Evolutionary conservation across 2,329 filamentous ascomycete species (phyloP).

Genomic region (Cercospora sp.): DNA sequence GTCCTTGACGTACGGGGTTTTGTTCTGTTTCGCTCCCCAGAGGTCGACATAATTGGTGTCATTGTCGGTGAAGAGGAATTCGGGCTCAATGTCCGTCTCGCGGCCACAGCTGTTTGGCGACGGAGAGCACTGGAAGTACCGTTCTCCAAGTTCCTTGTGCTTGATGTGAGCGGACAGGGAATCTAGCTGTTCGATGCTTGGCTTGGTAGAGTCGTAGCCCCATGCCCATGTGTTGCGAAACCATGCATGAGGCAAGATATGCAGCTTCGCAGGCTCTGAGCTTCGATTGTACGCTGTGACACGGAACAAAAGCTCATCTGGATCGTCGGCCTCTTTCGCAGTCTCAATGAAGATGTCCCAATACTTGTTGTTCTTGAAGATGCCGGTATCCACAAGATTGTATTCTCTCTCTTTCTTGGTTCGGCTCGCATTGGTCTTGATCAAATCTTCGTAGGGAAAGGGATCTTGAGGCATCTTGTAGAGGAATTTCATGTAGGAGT

Average conservation of each 20-base stretch:
- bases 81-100: conserved; percentile 79
- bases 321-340: conserved; percentile 88
- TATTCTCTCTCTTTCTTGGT: conserved; percentile 80
- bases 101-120: conserved; percentile 80
- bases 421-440: conserved; percentile 79
- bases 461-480: conserved; percentile 94
- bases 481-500: conserved; percentile 98
- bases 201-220: conserved; percentile 84
- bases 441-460: conserved; percentile 87
- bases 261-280: conserved; percentile 82
- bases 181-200: conserved; percentile 67
- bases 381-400: conserved; percentile 84
- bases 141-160: conserved; percentile 77
- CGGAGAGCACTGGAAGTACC: conserved; percentile 81
- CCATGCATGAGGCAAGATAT: conserved; percentile 94
- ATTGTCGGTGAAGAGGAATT: conserved; percentile 91
- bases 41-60: conserved; percentile 82
- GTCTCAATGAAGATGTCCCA: conserved; percentile 98
- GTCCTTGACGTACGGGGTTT: conserved; percentile 86
- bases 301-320: conserved; percentile 88
- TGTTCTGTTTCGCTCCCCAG: conserved; percentile 71
- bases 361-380: conserved; percentile 86
- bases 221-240: conserved; percentile 97
- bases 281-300: conserved; percentile 96
- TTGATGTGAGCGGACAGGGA: conserved; percentile 72